phyloP scores from a whole-genome alignment of 345 rosid species.

The Gossypium stocksii region DNA sequence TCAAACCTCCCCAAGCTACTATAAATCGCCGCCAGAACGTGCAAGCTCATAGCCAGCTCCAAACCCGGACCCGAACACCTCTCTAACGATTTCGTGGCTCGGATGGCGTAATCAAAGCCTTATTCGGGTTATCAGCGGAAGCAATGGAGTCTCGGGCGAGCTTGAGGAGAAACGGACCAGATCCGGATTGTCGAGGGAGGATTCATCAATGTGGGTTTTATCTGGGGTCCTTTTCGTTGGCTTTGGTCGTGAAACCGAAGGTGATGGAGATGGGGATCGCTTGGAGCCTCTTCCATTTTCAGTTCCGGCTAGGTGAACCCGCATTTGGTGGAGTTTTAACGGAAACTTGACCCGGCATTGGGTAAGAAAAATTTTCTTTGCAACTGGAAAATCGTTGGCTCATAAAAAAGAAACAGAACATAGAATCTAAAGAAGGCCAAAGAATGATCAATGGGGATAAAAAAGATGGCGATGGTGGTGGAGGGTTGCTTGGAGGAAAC shows the following conservation, averaged over 20 bases:
- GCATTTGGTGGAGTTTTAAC: slow-evolving; percentile 26
- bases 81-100: slow-evolving; percentile 40
- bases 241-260: slow-evolving; percentile 19
- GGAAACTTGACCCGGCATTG: slow-evolving; percentile 33
- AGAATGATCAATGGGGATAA: slow-evolving; percentile 12
- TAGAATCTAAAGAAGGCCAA: not conserved
- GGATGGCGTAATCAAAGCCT: slow-evolving; percentile 57
- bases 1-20: slow-evolving; percentile 37
- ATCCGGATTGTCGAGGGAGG: slow-evolving; percentile 92
- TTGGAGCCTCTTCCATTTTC: slow-evolving; percentile 10
- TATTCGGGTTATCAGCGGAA: slow-evolving; percentile 77
- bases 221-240: slow-evolving; percentile 19
- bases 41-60: slow-evolving; percentile 44
- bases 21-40: slow-evolving; percentile 39
- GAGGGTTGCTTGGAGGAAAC: slow-evolving; percentile 42
- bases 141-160: slow-evolving; percentile 85
- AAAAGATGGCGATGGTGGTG: slow-evolving; percentile 17
- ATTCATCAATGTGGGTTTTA: slow-evolving; percentile 38
- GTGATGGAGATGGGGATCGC: slow-evolving; percentile 25
- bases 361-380: not conserved
- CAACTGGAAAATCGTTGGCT: not conserved
- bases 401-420: not conserved
- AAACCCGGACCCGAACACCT: slow-evolving; percentile 24
- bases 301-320: slow-evolving; percentile 11
- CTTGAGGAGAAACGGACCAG: slow-evolving; percentile 88